Evolutionary conservation across 495 filamentous ascomycete genomes (phyloP).

Genomic region (Sporormia fimetaria): DNA sequence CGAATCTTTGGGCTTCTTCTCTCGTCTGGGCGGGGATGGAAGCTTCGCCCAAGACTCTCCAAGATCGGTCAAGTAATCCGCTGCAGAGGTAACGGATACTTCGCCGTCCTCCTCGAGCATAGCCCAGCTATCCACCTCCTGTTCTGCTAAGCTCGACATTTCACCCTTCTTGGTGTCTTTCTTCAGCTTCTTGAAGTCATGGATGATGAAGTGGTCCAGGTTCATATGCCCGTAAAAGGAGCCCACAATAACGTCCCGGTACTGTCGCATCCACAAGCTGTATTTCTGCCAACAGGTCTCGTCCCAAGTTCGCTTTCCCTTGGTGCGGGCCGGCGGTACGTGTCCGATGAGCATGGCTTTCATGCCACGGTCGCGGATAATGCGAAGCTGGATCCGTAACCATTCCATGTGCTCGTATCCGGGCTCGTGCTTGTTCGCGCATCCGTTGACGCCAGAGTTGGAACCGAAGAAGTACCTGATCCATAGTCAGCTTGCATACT

Average conservation of each 20-base stretch:
- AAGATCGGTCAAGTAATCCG: conserved; percentile 70
- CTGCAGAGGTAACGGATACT: conserved; percentile 50
- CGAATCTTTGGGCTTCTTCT: no score
- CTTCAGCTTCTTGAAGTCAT: conserved; percentile 70
- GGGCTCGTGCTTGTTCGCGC: conserved; percentile 60
- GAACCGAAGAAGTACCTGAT: conserved; percentile 73
- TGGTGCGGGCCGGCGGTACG: conserved; percentile 78
- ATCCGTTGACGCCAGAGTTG: conserved; percentile 88
- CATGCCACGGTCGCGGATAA: conserved; percentile 71
- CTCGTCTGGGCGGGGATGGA: conserved; percentile 41
- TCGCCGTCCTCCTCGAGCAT: conserved; percentile 26
- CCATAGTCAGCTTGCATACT: neutral
- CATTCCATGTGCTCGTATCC: conserved; percentile 95
- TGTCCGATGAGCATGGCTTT: conserved; percentile 93
- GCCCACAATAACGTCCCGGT: conserved; percentile 75
- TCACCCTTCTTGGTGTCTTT: conserved; percentile 38
- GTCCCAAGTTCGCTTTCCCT: conserved; percentile 78
- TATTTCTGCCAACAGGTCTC: conserved; percentile 98
- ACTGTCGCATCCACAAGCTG: conserved; percentile 77
- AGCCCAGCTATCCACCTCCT: no score
- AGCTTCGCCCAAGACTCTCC: conserved; percentile 66
- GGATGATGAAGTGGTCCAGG: conserved; percentile 91
- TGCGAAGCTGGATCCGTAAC: conserved; percentile 80
- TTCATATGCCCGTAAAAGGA: conserved; percentile 95
- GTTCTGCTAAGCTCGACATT: conserved; percentile 33